Conservation (phyloP, 2,329 filamentous ascomycete genomes). For the Alternaria panax region DNA sequence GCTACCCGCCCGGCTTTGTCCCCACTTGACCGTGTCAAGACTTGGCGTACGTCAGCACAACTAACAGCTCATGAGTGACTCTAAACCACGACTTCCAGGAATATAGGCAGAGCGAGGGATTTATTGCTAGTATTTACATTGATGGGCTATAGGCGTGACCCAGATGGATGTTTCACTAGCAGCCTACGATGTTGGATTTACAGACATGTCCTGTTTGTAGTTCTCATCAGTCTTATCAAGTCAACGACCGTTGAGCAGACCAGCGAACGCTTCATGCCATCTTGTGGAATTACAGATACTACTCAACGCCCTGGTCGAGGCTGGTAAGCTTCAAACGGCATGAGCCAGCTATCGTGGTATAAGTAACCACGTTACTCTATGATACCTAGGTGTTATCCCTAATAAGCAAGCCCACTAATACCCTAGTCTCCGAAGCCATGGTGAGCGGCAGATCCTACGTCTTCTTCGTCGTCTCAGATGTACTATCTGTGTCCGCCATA, state of each 20-base stretch:
- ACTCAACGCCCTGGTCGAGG: background rate
- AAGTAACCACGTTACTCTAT: background rate
- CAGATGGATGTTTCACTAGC: background rate
- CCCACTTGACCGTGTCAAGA: background rate
- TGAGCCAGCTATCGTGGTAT: background rate
- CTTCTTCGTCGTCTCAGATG: background rate
- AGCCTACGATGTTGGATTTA: background rate
- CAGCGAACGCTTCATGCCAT: background rate
- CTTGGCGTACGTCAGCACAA: conserved; percentile 18
- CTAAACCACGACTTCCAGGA: background rate
- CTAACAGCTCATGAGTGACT: background rate
- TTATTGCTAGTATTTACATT: background rate
- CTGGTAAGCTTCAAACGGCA: background rate
- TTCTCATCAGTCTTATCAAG: background rate
- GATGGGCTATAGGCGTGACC: background rate
- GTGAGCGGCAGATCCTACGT: background rate
- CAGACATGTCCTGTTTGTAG: background rate
- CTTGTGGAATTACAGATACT: background rate
- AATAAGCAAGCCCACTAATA: background rate
- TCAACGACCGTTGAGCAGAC: background rate
- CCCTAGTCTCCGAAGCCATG: background rate
- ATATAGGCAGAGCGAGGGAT: background rate
- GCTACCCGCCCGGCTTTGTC: background rate
- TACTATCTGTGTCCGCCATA: background rate
- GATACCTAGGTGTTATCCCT: background rate